Base-by-base conservation (phyloP, 345 rosid species). In the Citrus trifoliata region DNA sequence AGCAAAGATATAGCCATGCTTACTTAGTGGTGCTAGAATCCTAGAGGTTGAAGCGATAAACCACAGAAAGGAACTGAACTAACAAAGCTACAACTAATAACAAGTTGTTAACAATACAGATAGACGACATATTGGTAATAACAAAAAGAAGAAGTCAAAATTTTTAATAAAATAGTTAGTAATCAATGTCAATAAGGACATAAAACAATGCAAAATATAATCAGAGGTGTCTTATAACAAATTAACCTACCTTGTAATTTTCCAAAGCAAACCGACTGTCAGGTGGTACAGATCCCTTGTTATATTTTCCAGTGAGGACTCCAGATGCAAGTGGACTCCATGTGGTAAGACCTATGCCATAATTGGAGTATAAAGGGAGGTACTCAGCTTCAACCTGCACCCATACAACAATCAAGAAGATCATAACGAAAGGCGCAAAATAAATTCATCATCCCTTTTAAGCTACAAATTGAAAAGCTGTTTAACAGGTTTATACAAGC, bases 311-410 rank as follows among this genome's bases (percentile, higher is more conserved):
- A 79, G 98, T 91, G 83, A 96, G 98, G 71, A 96, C 99, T 59
- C 99, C 98, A 4, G 98, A 94, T 48, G 99, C 94, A 63, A 96
- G 98, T 59, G 99, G 99, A 75, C 99, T 96, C 99, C 99, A 96
- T 7, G 98, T 96, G 25, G 99, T 91, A 33, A 96, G 94, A 79
- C 99, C 99, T 62, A 96, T 70, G 81, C 98, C 98, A 87, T 94
- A 88, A 79, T 91, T 96, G 77, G 72, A 84, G 85, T 91, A 96
- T 40, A 96, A 83, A 56, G 99, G 97, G 30, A 94, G 86, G 84
- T 83, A 96, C 87, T 96, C 99, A 12, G 97, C 82, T 88, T 96
- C 99, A 72, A 94, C 97, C 98, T 94, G 84, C 80, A 85, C 35
- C 33, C 61, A 85, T 79, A 67, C 61, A 72, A 56, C 30, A 70